Evolutionary conservation across 768 basidiomycete genomes (phyloP).

Genomic region (Mycena galericulata): DNA sequence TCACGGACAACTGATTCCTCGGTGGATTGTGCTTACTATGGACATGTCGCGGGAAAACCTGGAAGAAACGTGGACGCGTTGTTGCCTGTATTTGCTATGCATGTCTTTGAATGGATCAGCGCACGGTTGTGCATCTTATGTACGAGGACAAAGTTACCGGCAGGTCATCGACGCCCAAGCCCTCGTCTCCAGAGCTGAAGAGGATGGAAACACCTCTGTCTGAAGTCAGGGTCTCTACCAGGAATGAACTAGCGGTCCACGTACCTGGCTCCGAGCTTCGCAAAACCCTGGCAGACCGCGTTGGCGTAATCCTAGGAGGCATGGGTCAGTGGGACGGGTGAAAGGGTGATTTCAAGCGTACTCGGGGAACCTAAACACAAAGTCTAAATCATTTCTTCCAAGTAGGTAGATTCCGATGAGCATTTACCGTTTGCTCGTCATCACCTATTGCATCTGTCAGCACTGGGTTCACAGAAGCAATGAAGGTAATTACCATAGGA

Average conservation of each 20-base stretch:
- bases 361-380: slow-evolving; percentile 19
- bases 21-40: slow-evolving; percentile 18
- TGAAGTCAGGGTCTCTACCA: background rate
- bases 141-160: slow-evolving; percentile 46
- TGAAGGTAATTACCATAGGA: no score
- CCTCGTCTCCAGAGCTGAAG: slow-evolving; percentile 56
- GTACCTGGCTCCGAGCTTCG: slow-evolving; percentile 56
- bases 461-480: no score
- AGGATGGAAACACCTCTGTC: slow-evolving; percentile 49
- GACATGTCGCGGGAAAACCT: slow-evolving; percentile 34
- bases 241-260: background rate
- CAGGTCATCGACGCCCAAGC: slow-evolving; percentile 49
- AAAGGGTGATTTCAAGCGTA: background rate
- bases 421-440: slow-evolving; percentile 38
- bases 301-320: slow-evolving; percentile 51
- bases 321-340: background rate
- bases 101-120: slow-evolving; percentile 39
- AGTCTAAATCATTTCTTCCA: background rate
- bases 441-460: no score
- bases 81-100: slow-evolving; percentile 40
- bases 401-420: background rate
- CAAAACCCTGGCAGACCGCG: slow-evolving; percentile 54
- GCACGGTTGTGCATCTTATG: slow-evolving; percentile 40
- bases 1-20: background rate
- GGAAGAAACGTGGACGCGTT: slow-evolving; percentile 48